These are phyloP conservation scores for Aspergillus alliaceus DNA, from an alignment of 2,329 filamentous ascomycete species.

Conservation along the genomic window DNA sequence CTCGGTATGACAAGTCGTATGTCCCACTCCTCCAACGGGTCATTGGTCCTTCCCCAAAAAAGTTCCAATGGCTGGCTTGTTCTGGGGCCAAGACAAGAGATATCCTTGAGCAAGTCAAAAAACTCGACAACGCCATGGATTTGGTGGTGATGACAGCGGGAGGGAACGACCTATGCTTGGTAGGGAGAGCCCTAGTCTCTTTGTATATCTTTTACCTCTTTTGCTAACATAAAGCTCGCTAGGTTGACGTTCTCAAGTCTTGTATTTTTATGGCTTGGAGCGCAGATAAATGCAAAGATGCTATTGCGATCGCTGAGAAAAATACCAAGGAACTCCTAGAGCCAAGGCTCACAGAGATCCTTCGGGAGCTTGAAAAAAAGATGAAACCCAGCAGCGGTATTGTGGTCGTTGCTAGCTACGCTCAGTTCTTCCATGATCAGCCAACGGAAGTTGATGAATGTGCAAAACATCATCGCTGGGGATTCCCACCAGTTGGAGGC, in stretches of 20 bases:
- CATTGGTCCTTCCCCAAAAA: not conserved
- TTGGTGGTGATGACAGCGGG: slow-evolving; percentile 39
- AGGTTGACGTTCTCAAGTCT: slow-evolving; percentile 17
- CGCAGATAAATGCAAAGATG: slow-evolving; percentile 12
- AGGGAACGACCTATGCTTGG: slow-evolving; percentile 41
- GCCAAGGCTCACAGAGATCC: not conserved
- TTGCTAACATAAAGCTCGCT: not conserved
- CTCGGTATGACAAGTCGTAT: slow-evolving; percentile 14
- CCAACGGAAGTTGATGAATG: not conserved
- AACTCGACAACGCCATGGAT: slow-evolving; percentile 32
- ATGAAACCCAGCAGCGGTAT: not conserved
- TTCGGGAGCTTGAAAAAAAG: not conserved
- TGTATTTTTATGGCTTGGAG: slow-evolving; percentile 22
- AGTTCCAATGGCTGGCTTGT: slow-evolving; percentile 10
- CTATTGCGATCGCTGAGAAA: not conserved
- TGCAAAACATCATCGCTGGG: slow-evolving; percentile 5
- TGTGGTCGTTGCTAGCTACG: slow-evolving; percentile 4
- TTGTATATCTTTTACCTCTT: too few relatives aligned
- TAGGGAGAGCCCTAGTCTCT: not conserved
- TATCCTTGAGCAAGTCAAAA: slow-evolving; percentile 14
- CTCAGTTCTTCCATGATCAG: slow-evolving; percentile 7
- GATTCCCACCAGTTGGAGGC: not conserved
- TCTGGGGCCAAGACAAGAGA: slow-evolving; percentile 3
- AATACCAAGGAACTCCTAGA: slow-evolving; percentile 1
- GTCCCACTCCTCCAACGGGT: not conserved